Evolutionary conservation across 441 rosid genomes (phyloP).

Genomic region (Populus trichocarpa): DNA sequence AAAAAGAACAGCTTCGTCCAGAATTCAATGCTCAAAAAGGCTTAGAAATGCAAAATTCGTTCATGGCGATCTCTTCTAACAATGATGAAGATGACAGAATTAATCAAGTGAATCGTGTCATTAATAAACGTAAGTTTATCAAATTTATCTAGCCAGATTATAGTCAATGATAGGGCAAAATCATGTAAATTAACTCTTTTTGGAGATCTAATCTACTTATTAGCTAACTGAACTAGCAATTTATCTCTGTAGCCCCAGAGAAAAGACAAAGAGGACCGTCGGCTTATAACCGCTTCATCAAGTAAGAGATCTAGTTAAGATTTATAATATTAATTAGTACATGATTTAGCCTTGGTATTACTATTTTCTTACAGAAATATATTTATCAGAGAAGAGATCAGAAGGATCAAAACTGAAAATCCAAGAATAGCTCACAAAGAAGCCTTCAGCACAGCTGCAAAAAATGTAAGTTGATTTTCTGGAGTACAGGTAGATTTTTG

Average conservation of each 20-base stretch:
- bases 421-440: conserved; percentile 94
- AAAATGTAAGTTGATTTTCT: conserved; percentile 50
- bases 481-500: background rate
- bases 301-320: conserved; percentile 37
- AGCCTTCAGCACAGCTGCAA: conserved; percentile 98
- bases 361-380: background rate
- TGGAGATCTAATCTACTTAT: background rate
- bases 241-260: conserved; percentile 66
- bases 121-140: conserved; percentile 68
- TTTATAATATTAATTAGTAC: background rate
- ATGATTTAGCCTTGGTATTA: background rate
- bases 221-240: background rate
- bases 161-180: background rate
- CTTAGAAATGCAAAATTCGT: conserved; percentile 39
- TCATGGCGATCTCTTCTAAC: conserved; percentile 52
- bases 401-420: conserved; percentile 83
- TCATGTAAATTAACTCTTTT: background rate
- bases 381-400: conserved; percentile 81
- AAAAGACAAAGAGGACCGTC: conserved; percentile 97
- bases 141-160: background rate
- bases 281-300: conserved; percentile 91
- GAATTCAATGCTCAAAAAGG: conserved; percentile 33
- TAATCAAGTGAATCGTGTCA: conserved; percentile 43
- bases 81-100: conserved; percentile 58
- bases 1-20: conserved; percentile 33